Conservation (phyloP, 148 eudicot species). For the Rhododendron henanense region DNA sequence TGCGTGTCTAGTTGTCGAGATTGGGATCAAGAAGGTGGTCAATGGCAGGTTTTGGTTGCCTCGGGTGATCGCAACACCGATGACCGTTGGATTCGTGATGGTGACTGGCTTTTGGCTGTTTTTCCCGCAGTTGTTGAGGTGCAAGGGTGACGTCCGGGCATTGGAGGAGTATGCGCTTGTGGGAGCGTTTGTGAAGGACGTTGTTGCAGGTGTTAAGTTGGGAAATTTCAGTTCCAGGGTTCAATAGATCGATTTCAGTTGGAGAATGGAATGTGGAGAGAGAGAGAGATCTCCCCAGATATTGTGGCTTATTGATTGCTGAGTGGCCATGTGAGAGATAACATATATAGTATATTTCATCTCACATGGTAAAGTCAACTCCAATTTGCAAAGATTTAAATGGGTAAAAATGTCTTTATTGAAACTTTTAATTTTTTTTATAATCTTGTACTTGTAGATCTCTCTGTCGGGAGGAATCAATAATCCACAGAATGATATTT, state of each 20-base stretch:
- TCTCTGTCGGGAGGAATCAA: no score
- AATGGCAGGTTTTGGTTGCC: slow-evolving; percentile 18
- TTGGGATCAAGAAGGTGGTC: slow-evolving; percentile 21
- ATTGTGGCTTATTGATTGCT: no score
- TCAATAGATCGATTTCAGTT: background rate
- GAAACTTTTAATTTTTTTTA: no score
- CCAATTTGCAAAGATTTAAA: no score
- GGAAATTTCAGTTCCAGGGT: background rate
- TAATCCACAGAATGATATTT: no score
- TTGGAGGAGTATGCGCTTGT: slow-evolving; percentile 30
- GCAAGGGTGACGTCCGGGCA: slow-evolving; percentile 17
- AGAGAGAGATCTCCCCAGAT: no score
- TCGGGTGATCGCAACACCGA: slow-evolving; percentile 14
- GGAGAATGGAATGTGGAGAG: no score
- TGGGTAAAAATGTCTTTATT: no score
- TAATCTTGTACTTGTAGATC: no score
- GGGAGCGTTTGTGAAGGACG: slow-evolving; percentile 23
- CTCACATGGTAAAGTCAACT: no score
- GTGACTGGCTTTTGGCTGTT: slow-evolving; percentile 36
- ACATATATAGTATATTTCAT: no score
- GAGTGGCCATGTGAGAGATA: no score
- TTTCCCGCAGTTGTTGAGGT: slow-evolving; percentile 38
- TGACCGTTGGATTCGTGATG: slow-evolving; percentile 28
- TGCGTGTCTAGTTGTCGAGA: slow-evolving; percentile 34
- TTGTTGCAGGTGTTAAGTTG: background rate